phyloP scores from a whole-genome alignment of 768 basidiomycete genomes.

The Amanita muscaria region DNA sequence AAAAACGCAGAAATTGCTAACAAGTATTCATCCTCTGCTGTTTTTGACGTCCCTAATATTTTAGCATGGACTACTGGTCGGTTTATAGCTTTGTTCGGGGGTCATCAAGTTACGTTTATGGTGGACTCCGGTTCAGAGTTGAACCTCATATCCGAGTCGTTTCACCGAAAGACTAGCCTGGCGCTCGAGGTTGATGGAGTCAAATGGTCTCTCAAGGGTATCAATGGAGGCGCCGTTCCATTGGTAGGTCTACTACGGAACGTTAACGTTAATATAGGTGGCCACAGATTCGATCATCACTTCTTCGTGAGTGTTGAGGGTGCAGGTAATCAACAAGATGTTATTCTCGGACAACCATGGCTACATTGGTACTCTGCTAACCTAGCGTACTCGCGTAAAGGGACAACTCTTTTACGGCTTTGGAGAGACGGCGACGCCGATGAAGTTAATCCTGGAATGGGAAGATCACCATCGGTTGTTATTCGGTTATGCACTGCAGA shows the following conservation, averaged over 20 bases:
- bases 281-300: constrained; percentile 12
- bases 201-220: no score
- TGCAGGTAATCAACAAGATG: constrained; percentile 9
- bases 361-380: constrained; percentile 15
- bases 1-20: no score
- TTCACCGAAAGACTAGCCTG: neutral
- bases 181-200: no score
- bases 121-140: no score
- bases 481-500: no score
- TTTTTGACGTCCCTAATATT: neutral
- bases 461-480: no score
- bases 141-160: no score
- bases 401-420: constrained; percentile 10
- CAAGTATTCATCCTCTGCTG: neutral
- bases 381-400: constrained; percentile 9
- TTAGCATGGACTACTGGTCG: neutral
- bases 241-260: constrained; percentile 5
- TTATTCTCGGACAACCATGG: constrained; percentile 18
- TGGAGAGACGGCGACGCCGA: constrained; percentile 14
- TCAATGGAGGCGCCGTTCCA: no score
- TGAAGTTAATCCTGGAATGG: no score
- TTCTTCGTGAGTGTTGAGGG: constrained; percentile 10
- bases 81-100: no score
- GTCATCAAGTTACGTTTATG: no score
- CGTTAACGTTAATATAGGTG: constrained; percentile 6